Base-by-base conservation (phyloP, 176 grass and related monocot species). In the Raddia distichophylla region DNA sequence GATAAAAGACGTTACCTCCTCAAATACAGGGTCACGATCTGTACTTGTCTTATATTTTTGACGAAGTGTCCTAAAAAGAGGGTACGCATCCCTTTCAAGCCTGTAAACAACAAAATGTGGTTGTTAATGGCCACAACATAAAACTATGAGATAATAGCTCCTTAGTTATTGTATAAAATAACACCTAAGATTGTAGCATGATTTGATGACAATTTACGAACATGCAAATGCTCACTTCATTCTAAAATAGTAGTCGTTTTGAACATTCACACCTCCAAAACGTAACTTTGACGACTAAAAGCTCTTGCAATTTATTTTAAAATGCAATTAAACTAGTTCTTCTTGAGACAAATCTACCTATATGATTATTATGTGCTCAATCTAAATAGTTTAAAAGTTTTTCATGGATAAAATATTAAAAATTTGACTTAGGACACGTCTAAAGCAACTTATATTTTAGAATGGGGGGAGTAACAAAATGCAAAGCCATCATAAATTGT, bases 21-120 rank as follows among this genome's bases (percentile, higher is more conserved):
- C 89, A 90, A 95, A 95, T 55, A 93, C 91, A 86, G 80, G 51
- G 60, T 99, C 96, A 58, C 91, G 90, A 65, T 95, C 85, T 69
- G 91, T 95, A 83, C 91, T 99, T 75, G 90, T 80, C 78, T 90
- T 95, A 27, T 90, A 99, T 83, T 93, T 95, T 79, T 99, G 90
- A 77, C 91, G 80, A 68, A 99, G 82, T 82, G 90, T 92, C 79
- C 82, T 93, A 87, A 99, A 91, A 71, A 99, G 79, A 43, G 96
- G 91, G 76, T 93, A 93, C 83, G 96, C 93, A 85, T 99, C 96
- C 88, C 93, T 95, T 91, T 99, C 93, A 86, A 99, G 81, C 84
- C 96, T 99, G 86, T 64, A 63, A 89, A 80, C 58, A 63, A 62
- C 49, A 67, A 17, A 48, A 79, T 14, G 13, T 81, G 42, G 74